A percentile compares a stretch with the other conserved stretches of the same genome.
phyloP scores from a whole-genome alignment of 306 rosid genomes.

The Cercis canadensis region DNA sequence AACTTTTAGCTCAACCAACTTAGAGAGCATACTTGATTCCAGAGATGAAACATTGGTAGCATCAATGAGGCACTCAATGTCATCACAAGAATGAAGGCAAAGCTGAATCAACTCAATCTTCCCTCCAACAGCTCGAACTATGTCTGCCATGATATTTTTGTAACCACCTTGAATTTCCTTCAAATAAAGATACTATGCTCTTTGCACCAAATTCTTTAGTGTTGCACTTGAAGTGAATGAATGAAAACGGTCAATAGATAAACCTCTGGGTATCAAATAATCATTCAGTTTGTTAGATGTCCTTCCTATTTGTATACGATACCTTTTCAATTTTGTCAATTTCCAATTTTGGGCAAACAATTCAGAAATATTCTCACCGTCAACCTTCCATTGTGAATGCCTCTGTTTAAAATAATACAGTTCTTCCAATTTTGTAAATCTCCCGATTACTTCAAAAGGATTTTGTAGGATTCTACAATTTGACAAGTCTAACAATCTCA shows the following conservation, averaged over 20 bases:
- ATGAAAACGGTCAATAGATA: background rate
- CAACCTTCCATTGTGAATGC: background rate
- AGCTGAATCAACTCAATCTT: background rate
- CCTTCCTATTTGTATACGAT: background rate
- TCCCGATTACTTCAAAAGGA: background rate
- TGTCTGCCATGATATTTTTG: background rate
- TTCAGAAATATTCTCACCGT: background rate
- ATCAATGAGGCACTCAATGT: background rate
- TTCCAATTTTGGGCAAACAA: background rate
- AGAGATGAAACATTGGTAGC: background rate
- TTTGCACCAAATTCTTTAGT: background rate
- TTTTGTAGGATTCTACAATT: background rate
- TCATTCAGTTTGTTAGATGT: too few relatives aligned
- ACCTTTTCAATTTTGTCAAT: background rate
- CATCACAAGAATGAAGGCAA: background rate
- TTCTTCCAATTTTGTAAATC: background rate
- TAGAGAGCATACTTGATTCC: too few relatives aligned
- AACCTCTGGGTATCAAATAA: background rate
- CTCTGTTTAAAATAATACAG: background rate
- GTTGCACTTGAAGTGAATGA: background rate
- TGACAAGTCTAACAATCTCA: background rate
- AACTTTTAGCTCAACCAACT: too few relatives aligned
- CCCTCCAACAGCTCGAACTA: background rate
- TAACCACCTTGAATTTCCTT: background rate
- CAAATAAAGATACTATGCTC: background rate